A percentile compares a stretch with the other conserved stretches of the same genome.
phyloP scores from a whole-genome alignment of 768 basidiomycete species.

The Trametes punicea region DNA sequence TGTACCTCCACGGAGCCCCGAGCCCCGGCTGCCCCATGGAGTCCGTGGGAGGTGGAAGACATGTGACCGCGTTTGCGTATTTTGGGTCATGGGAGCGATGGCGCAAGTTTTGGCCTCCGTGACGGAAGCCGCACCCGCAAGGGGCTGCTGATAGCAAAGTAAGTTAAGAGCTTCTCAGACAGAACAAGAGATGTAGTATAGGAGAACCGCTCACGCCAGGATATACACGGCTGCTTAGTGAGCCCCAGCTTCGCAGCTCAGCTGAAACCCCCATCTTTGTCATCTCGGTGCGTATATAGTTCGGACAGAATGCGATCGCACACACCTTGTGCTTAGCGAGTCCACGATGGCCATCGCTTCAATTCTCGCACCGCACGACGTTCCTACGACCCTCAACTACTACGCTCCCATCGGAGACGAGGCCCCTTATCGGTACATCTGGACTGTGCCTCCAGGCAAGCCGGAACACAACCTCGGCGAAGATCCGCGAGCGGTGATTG shows the following conservation, averaged over 20 bases:
- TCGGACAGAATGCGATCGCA: not conserved
- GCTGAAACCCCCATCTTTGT: not conserved
- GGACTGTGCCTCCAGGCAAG: conserved; percentile 22
- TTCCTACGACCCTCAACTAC: conserved; percentile 39
- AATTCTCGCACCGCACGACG: conserved; percentile 33
- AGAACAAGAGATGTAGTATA: not conserved
- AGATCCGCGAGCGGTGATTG: conserved; percentile 26
- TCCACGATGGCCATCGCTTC: conserved; percentile 23
- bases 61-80: conserved; percentile 2
- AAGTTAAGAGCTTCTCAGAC: not conserved
- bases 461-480: conserved; percentile 30
- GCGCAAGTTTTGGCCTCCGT: not conserved
- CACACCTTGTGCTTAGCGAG: not conserved
- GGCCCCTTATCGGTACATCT: conserved; percentile 35
- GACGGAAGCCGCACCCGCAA: not conserved
- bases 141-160: not conserved
- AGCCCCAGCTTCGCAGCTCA: not conserved
- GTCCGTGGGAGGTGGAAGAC: not conserved
- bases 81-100: conserved; percentile 4
- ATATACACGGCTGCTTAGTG: conserved; percentile 9
- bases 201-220: not conserved
- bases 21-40: no score
- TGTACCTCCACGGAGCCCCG: no score
- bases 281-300: not conserved
- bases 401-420: conserved; percentile 29